Base-by-base conservation (phyloP, 306 rosid species). In the Delonix regia region DNA sequence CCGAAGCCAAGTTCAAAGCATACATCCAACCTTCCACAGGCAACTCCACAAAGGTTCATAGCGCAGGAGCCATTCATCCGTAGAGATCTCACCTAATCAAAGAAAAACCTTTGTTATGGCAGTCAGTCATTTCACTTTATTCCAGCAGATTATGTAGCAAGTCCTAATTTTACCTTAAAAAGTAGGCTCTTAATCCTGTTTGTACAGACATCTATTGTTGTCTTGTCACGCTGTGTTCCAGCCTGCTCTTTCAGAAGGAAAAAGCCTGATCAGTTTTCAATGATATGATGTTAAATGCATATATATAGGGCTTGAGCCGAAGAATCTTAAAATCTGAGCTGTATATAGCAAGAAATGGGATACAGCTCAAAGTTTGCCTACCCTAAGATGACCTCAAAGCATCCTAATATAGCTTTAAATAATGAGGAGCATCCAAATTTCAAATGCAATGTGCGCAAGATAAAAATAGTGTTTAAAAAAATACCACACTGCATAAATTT, bases 61-160 rank as follows among this genome's bases (percentile, higher is more conserved):
- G 98, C 98, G 77, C 97, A 93, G 11, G 97, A 93, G 69, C 98
- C 98, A 82, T 75, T 59, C 93, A 89, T 89, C 61, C 94, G 82
- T 67, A 93, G 67, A 49, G 97, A 89, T 82, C 98, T 91, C 90
- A 93, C 98, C 97, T 93, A 87, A 73, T 56, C 74, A 83, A 9
- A 82, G 71, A 53, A 78, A 78, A 78, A 63, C 38, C 61, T 36
- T 63, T 45, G 44, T 59, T 57, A 85, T 41, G 69, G 69, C 38
- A 55, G 52, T 21, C 33, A 59, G 72, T 36, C 11, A 68, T 71
- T 73, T 73, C 69, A 36, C 69, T 75, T 44, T 61, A 51, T 53
- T 25, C 52, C 44, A 49, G 49, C 27, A 63, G 24, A 44, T 76
- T 66, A 36, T 39, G 15, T 44, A 36, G 59, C 6, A 57, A 53